Evolutionary conservation across 805 yeast species (phyloP), one percentile per base, ranked within the genome.

Genomic region (Metschnikowia corniflorae): DNA sequence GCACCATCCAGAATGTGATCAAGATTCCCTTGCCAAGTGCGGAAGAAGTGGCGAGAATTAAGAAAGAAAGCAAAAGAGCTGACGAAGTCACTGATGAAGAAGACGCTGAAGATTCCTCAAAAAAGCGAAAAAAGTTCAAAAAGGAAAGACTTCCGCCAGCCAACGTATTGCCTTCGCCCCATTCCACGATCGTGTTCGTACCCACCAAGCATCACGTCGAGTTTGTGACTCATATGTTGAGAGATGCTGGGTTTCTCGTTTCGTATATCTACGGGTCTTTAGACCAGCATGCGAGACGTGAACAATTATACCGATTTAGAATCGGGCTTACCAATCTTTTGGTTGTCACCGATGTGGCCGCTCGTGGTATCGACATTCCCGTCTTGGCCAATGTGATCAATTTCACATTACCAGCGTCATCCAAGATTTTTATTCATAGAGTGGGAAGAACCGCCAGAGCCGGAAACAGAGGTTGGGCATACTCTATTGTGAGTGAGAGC

Each of bases 401-500:
- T 60, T 93, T 77, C 61, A 79, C 96, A 1, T 70, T 93, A 42
- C 97, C 97, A 8, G 83, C 87, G 1, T 82, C 94, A 1, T 87
- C 97, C 4, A 93, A 94, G 61, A 84, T 91, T 41, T 93, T 93
- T 61, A 77, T 93, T 38, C 99, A 93, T 64, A 80, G 99, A 65
- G 97, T 93, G 31, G 99, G 99, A 61, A 82, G 99, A 74, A 93
- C 99, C 30, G 99, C 98, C 8, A 84, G 99, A 74, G 98, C 98
- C 7, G 99, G 99, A 58, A 83, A 87, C 58, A 79, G 75, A 50
- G 99, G 99, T 56, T 88, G 97, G 95, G 99, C 98, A 0, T 93
- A 86, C 58, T 82, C 96, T 3, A 77, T 93, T 42, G 82, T 89
- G 6, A 73, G 80, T 40, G 95, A 88, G 46, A 71, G 77, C 37